These are phyloP conservation scores for Blastobotrys buckinghamii DNA, from an alignment of 1,139 yeast species.

Conservation along the genomic window DNA sequence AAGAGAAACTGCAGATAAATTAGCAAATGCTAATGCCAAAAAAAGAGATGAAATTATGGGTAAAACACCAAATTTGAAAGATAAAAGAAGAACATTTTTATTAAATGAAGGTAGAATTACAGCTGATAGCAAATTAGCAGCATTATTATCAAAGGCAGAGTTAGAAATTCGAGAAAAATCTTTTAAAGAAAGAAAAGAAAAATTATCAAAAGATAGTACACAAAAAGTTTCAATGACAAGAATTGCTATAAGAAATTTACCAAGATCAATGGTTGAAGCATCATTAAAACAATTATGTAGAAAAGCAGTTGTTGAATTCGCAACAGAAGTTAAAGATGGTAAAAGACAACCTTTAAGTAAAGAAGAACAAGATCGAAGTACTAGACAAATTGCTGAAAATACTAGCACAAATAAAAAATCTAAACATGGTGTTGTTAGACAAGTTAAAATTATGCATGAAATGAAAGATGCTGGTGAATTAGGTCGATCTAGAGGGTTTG, in stretches of 20 bases:
- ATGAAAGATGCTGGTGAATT: slow-evolving; percentile 80
- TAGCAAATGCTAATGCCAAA: slow-evolving; percentile 67
- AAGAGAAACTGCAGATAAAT: slow-evolving; percentile 71
- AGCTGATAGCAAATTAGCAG: slow-evolving; percentile 72
- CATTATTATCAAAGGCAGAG: slow-evolving; percentile 61
- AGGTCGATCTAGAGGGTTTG: slow-evolving; percentile 96
- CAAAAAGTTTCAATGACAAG: slow-evolving; percentile 89
- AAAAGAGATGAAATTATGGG: slow-evolving; percentile 75
- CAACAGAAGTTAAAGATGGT: slow-evolving; percentile 76
- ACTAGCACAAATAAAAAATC: slow-evolving; percentile 45
- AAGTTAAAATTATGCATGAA: slow-evolving; percentile 89
- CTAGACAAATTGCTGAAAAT: slow-evolving; percentile 52
- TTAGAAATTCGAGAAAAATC: slow-evolving; percentile 86
- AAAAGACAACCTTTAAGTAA: slow-evolving; percentile 79
- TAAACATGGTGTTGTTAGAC: slow-evolving; percentile 84
- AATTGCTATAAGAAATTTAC: slow-evolving; percentile 87
- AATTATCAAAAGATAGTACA: slow-evolving; percentile 83
- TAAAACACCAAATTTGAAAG: slow-evolving; percentile 58
- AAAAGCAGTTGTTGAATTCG: slow-evolving; percentile 91
- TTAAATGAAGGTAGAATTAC: slow-evolving; percentile 93
- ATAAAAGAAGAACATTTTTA: slow-evolving; percentile 76
- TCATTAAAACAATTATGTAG: slow-evolving; percentile 88
- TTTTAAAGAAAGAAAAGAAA: slow-evolving; percentile 79
- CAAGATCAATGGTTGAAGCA: slow-evolving; percentile 85
- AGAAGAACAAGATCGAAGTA: slow-evolving; percentile 82